These are phyloP conservation scores for Vanderwaltozyma tropicalis DNA, from an alignment of 805 yeast genomes.

Conservation along the genomic window DNA sequence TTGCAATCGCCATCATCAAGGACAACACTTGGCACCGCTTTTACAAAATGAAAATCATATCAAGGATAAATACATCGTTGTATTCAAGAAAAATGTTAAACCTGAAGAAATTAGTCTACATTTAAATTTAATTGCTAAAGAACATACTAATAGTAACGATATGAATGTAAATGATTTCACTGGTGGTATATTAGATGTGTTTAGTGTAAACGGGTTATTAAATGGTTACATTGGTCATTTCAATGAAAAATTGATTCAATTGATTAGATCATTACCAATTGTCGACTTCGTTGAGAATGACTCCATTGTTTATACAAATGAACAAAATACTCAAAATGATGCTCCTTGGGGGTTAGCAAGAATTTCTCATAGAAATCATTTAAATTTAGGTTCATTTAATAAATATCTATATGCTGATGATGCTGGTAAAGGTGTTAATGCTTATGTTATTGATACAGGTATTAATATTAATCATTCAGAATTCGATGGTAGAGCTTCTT, in stretches of 20 bases:
- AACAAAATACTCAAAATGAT: slow-evolving; percentile 60
- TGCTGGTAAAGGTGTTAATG: slow-evolving; percentile 76
- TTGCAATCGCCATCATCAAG: no score
- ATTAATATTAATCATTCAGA: slow-evolving; percentile 64
- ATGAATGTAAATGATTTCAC: no score
- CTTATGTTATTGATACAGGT: slow-evolving; percentile 89
- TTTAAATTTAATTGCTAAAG: no score
- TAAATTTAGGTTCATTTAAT: slow-evolving; percentile 58
- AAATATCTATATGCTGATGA: slow-evolving; percentile 62
- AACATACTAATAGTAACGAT: not conserved
- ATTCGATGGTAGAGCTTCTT: slow-evolving; percentile 71
- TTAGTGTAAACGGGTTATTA: slow-evolving; percentile 46
- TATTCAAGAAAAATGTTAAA: slow-evolving; percentile 58
- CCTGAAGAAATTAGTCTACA: slow-evolving; percentile 52
- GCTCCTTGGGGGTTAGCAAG: slow-evolving; percentile 95
- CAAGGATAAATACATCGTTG: slow-evolving; percentile 71
- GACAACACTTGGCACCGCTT: no score
- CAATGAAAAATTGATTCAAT: slow-evolving; percentile 61
- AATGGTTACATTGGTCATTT: slow-evolving; percentile 83
- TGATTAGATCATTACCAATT: slow-evolving; percentile 55
- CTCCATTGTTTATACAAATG: slow-evolving; percentile 54
- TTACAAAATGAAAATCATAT: no score
- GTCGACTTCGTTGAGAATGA: slow-evolving; percentile 69
- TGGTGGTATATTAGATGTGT: slow-evolving; percentile 19
- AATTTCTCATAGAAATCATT: slow-evolving; percentile 69